A percentile compares a stretch with the other conserved stretches of the same genome.
Evolutionary conservation across 2,329 filamentous ascomycete species (phyloP).

Genomic region (Hypoxylon sp.): DNA sequence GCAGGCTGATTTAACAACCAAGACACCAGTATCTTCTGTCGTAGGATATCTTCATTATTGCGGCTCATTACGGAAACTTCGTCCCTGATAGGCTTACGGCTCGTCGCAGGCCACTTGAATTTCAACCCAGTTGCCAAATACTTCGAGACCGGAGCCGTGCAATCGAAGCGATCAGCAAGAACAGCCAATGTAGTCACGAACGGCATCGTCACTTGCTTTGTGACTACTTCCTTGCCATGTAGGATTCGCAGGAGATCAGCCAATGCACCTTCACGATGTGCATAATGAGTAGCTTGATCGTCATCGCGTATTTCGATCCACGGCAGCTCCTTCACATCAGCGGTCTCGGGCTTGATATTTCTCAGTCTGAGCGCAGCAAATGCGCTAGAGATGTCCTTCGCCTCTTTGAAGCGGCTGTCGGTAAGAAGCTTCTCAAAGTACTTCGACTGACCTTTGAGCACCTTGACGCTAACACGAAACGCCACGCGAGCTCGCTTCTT

Average conservation of each 20-base stretch:
- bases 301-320: conserved; percentile 76
- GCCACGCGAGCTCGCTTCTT: conserved; percentile 60
- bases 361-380: conserved; percentile 65
- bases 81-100: conserved; percentile 55
- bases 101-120: conserved; percentile 69
- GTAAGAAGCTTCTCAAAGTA: conserved; percentile 80
- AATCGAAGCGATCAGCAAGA: conserved; percentile 81
- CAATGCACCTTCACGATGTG: conserved; percentile 73
- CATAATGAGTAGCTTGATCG: conserved; percentile 75
- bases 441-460: conserved; percentile 73
- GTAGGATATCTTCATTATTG: conserved; percentile 74
- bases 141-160: conserved; percentile 67
- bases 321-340: conserved; percentile 69
- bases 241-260: conserved; percentile 77
- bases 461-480: conserved; percentile 73
- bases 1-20: conserved; percentile 74
- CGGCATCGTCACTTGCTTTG: conserved; percentile 66
- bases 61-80: conserved; percentile 54
- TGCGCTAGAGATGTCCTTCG: conserved; percentile 66
- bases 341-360: conserved; percentile 65
- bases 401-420: conserved; percentile 75
- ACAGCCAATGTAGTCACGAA: conserved; percentile 78
- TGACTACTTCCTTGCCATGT: conserved; percentile 66
- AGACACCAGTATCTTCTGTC: conserved; percentile 78
- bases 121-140: conserved; percentile 66